Base-by-base conservation (phyloP, 352 stramenopile species). In the Pythium pectinolyticum region DNA sequence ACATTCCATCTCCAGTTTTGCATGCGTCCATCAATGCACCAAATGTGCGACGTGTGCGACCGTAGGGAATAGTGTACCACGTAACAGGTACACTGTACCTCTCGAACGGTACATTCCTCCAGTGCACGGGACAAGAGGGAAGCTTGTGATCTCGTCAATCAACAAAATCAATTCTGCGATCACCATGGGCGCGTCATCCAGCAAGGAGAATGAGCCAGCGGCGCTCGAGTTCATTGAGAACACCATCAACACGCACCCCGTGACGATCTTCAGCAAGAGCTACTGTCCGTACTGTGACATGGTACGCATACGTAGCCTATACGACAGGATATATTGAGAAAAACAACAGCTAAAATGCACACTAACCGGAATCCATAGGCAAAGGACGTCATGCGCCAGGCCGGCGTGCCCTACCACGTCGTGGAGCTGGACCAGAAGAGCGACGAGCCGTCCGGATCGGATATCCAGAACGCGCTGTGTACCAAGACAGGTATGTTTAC, bases 261-360 rank as follows among this genome's bases (percentile, higher is more conserved):
- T 92, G 49, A 78, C 74, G 30, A 72, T 92, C 70, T 98, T 98
- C 70, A 97, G 89, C 64, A 98, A 98, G 78, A 85, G 84, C 22
- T 97, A 94, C 73, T 99, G 95, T 58, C 92, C 90, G 4, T 98
- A 97, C 72, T 98, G 95, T 71, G 77, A 71, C 25, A 69, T 84
- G 69, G 82, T 89, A 64, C n/a, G 50, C 20, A 11, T 2, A 25
- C 34, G 8, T 10, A 15, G 3, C 34, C 3, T 39, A 31, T 37
- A 31, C 24, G 12, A 5, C 17, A 7, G 35, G 35, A 41, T 9
- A 19, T 5, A 24, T 24, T 51, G 46, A 51, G 47, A 22, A 6
- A 14, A 15, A 43, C n/a, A n/a, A 58, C n/a, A 19, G 14, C 49
- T 14, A 20, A 9, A 2, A 5, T 34, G 22, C 27, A 11, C 58